Base-by-base conservation (phyloP, 345 rosid genomes). In the Linum trigynum region DNA sequence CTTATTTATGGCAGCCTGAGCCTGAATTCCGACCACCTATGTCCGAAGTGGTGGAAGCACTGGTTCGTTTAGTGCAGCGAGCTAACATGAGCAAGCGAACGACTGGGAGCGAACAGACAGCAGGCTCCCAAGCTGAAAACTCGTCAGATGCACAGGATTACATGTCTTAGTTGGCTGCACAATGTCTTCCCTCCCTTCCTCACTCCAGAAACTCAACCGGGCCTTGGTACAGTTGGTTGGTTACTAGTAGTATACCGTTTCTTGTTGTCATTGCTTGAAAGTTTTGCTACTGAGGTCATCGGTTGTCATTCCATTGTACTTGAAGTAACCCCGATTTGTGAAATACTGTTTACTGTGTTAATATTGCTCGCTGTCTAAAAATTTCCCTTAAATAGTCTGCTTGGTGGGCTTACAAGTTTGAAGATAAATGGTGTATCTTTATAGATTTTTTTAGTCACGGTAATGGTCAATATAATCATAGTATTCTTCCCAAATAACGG, bases 71-170 rank as follows among this genome's bases (percentile, higher is more conserved):
- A 32, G 95, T 94, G 67, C 99, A 91, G 74, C 89, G 99, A 65
- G 87, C 91, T 23, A 94, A 90, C 79, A 86, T 94, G 99, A 94
- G 99, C 83, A 89, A 84, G 80, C 87, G 99, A 82, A 94, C 95
- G 7, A 64, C 78, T 5, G 92, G 91, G 48, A 85, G 58, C 3
- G 92, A 88, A 37, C 90, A 76, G 14, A 81, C 80, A 59, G 71
- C 73, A 55, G 39, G 78, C 60, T 83, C 71, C 16, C 85, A 67
- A 64, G 51, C 66, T 0, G 79, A 75, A 56, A 71, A 74, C 61
- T 23, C 32, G 32, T 58, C 65, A 0, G 85, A 81, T 68, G n/a
- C 79, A 15, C 71, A 72, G 17, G 90, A 84, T 38, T 82, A 86
- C 82, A 85, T 82, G 84, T 78, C 78, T 68, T 75, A 62, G 50